Base-by-base conservation (phyloP, 2,329 filamentous ascomycete genomes). In the Clarireedia hainanense region DNA sequence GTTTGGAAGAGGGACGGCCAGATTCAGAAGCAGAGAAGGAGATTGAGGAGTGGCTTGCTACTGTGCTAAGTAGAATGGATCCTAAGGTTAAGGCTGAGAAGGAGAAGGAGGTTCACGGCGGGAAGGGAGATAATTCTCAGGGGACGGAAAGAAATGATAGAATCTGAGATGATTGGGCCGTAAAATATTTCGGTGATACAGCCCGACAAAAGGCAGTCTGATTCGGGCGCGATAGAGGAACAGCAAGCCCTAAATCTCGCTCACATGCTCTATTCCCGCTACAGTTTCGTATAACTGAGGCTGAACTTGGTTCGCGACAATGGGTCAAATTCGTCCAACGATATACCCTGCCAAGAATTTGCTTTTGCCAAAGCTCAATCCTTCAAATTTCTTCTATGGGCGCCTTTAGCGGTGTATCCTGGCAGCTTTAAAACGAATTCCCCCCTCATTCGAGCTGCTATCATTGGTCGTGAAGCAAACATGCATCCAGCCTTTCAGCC, bases 31-130 rank as follows among this genome's bases (percentile, higher is more conserved):
- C 80, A 56, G 80, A 86, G 73, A 72, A 75, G 62, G 77, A 85
- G 65, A 72, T 86, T 58, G 80, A 84, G 68, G 76, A 82, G 72
- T 79, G 83, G 79, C 71, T 85, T 71, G 73, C 79, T 61, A 72
- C 80, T 68, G 61, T 83, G 27, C 76, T 90, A 60, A 76, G 80
- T 54, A 81, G 80, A 60, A 80, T 79, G 60, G 78, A 78, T 56
- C 68, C 75, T 63, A 74, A 70, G 64, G 55, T 57, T 36, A 52
- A 27, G 36, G 53, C 30, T 30, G 23, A 56, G 47, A 56, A 56
- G 14, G 40, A 24, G 4, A n/a, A 23, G 17, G 42, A 47, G 9
- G 40, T 36, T 10, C 30, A 39, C 14, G 53, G 48, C 12, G 34
- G 12, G 26, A 23, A 24, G 6, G 40, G 57, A 17, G 53, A 36